Evolutionary conservation across 768 basidiomycete species (phyloP).

Genomic region (Phylloporus sp.): DNA sequence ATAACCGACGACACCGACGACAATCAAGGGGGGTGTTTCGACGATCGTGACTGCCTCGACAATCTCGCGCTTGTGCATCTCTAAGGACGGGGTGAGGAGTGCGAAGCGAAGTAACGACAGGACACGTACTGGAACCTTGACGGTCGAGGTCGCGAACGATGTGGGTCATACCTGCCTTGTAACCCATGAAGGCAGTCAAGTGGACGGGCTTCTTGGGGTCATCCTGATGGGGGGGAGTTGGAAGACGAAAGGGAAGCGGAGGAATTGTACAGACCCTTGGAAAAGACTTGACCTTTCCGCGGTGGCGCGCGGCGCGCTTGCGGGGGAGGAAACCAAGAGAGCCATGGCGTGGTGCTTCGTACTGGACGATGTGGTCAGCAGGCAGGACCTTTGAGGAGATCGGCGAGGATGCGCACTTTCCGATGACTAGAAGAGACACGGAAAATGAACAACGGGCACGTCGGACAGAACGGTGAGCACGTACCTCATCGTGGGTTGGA

Average conservation of each 20-base stretch:
- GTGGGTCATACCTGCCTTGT: conserved; percentile 99
- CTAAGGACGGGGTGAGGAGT: conserved; percentile 38
- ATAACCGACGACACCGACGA: conserved; percentile 98
- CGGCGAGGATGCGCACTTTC: conserved; percentile 54
- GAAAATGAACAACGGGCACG: background rate
- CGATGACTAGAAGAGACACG: conserved; percentile 56
- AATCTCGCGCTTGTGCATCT: conserved; percentile 99
- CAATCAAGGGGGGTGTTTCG: conserved; percentile 95
- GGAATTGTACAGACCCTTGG: conserved; percentile 70
- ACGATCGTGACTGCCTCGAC: conserved; percentile 96
- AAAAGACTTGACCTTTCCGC: conserved; percentile 99
- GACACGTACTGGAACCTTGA: conserved; percentile 90
- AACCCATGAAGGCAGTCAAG: conserved; percentile 96
- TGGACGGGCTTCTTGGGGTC: conserved; percentile 99
- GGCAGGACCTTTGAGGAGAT: background rate
- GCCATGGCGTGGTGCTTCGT: conserved; percentile 97
- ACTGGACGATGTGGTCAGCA: conserved; percentile 46
- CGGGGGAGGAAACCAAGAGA: conserved; percentile 96
- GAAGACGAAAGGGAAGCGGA: background rate
- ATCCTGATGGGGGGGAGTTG: conserved; percentile 54
- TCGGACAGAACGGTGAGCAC: conserved; percentile 11
- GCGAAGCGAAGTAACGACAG: background rate
- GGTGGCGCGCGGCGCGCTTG: conserved; percentile 94
- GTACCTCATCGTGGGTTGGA: conserved; percentile 57
- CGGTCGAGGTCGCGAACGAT: conserved; percentile 98